Evolutionary conservation across 1,139 yeast genomes (phyloP).

Genomic region (Protomyces inouyei): DNA sequence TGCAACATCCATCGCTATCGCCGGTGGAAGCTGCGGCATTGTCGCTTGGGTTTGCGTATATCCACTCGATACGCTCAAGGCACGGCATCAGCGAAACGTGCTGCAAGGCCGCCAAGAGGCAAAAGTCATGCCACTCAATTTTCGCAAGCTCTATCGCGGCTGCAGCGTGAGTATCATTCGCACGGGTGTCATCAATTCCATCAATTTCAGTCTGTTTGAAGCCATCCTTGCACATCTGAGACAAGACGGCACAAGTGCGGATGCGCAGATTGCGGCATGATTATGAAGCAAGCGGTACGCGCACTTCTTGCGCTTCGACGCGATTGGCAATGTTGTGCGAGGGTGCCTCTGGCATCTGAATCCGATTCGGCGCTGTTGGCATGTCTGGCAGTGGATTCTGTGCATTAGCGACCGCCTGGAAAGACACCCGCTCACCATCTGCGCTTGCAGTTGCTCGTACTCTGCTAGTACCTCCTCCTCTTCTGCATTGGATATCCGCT

Average conservation of each 20-base stretch:
- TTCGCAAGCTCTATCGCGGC: constrained; percentile 13
- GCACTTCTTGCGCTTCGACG: background rate
- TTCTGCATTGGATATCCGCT: constrained; percentile 50
- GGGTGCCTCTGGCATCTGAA: background rate
- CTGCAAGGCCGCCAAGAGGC: background rate
- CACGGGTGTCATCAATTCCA: constrained; percentile 13
- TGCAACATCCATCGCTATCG: constrained; percentile 45
- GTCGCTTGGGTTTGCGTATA: constrained; percentile 68
- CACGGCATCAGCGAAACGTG: background rate
- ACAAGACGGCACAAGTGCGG: background rate
- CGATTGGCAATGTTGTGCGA: background rate
- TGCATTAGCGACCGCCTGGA: background rate
- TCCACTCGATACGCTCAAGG: constrained; percentile 74
- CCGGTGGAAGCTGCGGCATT: constrained; percentile 74
- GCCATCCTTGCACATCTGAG: background rate
- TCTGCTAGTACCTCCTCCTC: constrained; percentile 55
- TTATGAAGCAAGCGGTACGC: background rate
- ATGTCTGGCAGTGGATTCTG: background rate
- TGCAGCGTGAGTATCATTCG: constrained; percentile 3
- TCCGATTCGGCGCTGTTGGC: background rate
- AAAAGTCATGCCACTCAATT: background rate
- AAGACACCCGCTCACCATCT: background rate
- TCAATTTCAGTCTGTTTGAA: constrained; percentile 19
- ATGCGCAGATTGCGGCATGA: background rate
- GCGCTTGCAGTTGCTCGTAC: constrained; percentile 5